Percentiles rank a stretch among this genome's conserved stretches.
phyloP scores from a whole-genome alignment of 176 grass and related monocot species.

The Tuctoria greenei region DNA sequence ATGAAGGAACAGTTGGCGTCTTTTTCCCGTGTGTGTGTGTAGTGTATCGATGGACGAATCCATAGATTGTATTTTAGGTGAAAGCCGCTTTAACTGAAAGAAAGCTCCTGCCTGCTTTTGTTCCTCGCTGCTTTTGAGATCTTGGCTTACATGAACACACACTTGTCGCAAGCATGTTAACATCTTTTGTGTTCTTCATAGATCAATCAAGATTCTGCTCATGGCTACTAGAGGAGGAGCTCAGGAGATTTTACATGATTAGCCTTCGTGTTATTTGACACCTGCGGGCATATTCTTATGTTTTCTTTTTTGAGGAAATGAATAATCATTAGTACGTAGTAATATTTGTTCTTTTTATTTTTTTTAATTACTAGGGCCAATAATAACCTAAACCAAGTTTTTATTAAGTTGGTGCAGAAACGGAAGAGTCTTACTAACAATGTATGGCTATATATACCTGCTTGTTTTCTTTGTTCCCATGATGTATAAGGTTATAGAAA shows the following conservation, averaged over 20 bases:
- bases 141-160: slow-evolving; percentile 47
- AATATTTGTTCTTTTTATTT: too few relatives aligned
- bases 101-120: slow-evolving; percentile 42
- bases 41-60: slow-evolving; percentile 22
- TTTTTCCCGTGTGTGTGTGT: slow-evolving; percentile 24
- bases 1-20: slow-evolving; percentile 49
- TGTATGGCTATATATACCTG: background rate
- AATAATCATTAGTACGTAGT: too few relatives aligned
- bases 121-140: slow-evolving; percentile 53
- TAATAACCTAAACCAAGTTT: too few relatives aligned
- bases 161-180: slow-evolving; percentile 36
- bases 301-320: background rate
- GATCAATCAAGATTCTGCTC: slow-evolving; percentile 4
- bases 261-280: background rate
- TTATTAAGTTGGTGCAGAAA: background rate
- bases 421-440: background rate
- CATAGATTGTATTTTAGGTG: slow-evolving; percentile 57
- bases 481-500: background rate
- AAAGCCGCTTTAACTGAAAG: slow-evolving; percentile 59
- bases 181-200: background rate
- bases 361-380: too few relatives aligned
- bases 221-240: background rate
- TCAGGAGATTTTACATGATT: background rate
- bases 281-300: background rate
- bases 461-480: background rate